These are phyloP conservation scores for Microcera coccophila DNA, from an alignment of 2,329 filamentous ascomycete species.

Conservation along the genomic window DNA sequence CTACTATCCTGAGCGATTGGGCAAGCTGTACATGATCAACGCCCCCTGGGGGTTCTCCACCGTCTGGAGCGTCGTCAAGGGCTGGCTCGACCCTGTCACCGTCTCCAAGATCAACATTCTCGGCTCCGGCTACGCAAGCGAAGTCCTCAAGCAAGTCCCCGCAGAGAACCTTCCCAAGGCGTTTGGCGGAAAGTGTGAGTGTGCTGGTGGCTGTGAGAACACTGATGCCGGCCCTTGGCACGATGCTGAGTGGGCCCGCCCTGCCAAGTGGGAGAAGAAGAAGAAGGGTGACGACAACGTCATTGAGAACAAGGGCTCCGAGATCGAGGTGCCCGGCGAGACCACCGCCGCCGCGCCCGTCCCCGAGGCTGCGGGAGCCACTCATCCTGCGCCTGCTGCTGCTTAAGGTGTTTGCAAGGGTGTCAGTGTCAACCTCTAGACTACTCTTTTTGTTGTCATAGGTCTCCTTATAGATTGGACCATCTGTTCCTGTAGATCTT, in stretches of 20 bases:
- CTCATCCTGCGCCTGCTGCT: slow-evolving; percentile 34
- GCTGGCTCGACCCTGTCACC: slow-evolving; percentile 94
- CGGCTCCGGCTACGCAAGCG: slow-evolving; percentile 73
- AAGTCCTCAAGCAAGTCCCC: slow-evolving; percentile 79
- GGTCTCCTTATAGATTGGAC: slow-evolving; percentile 21
- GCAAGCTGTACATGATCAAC: slow-evolving; percentile 97
- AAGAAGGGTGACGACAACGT: slow-evolving; percentile 32
- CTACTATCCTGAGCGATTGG: slow-evolving; percentile 97
- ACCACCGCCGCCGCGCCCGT: slow-evolving; percentile 29
- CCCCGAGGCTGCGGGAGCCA: slow-evolving; percentile 32
- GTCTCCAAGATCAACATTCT: slow-evolving; percentile 94
- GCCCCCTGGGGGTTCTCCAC: slow-evolving; percentile 91
- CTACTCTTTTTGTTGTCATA: slow-evolving; percentile 12
- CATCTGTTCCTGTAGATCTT: slow-evolving; percentile 15
- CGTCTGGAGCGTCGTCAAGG: slow-evolving; percentile 83
- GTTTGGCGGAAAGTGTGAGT: slow-evolving; percentile 82
- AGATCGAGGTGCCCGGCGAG: slow-evolving; percentile 31
- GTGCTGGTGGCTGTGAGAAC: slow-evolving; percentile 75
- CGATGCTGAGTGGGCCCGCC: slow-evolving; percentile 62
- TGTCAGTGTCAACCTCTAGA: slow-evolving; percentile 5
- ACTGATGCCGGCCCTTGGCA: slow-evolving; percentile 91
- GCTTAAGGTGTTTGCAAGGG: slow-evolving; percentile 23
- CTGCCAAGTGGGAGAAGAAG: slow-evolving; percentile 61
- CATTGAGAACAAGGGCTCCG: slow-evolving; percentile 40
- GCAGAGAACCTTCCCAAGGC: slow-evolving; percentile 83